Evolutionary conservation across 306 rosid species (phyloP).

Genomic region (Vigna reflexopilosa): DNA sequence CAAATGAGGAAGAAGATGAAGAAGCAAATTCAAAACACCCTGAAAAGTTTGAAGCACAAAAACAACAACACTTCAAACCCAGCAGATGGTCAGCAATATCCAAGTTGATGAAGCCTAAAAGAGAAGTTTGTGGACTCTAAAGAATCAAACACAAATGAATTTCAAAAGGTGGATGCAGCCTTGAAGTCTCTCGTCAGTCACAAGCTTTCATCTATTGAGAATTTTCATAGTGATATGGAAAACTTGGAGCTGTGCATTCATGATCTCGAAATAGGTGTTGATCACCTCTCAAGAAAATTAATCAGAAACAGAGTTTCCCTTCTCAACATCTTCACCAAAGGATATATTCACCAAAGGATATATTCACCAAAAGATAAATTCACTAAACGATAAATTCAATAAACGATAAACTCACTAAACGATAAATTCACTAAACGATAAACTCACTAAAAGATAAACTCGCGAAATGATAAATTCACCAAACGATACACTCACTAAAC

Average conservation of each 20-base stretch:
- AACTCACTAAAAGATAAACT: no score
- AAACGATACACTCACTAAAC: no score
- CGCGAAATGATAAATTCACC: no score
- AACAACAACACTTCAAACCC: background rate
- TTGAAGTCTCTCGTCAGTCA: conserved; percentile 7
- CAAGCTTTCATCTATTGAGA: conserved; percentile 38
- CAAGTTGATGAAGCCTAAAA: conserved; percentile 43
- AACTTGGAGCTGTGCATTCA: conserved; percentile 44
- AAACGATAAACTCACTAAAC: no score
- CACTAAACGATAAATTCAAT: no score
- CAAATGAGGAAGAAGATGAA: conserved; percentile 33
- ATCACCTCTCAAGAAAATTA: conserved; percentile 46
- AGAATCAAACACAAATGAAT: conserved; percentile 33
- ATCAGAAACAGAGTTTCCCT: conserved; percentile 46
- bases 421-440: no score
- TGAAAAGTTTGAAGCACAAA: conserved; percentile 39
- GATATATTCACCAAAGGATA: no score
- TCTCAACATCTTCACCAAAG: conserved; percentile 49
- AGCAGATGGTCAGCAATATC: conserved; percentile 48
- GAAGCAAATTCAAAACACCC: conserved; percentile 38
- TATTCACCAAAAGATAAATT: no score
- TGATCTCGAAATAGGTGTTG: conserved; percentile 47
- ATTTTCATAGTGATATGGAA: conserved; percentile 37
- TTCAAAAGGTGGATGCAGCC: conserved; percentile 8
- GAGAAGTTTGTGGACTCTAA: conserved; percentile 33